Conservation (phyloP, 2,329 filamentous ascomycete species). For the Cladosporium phlei region DNA sequence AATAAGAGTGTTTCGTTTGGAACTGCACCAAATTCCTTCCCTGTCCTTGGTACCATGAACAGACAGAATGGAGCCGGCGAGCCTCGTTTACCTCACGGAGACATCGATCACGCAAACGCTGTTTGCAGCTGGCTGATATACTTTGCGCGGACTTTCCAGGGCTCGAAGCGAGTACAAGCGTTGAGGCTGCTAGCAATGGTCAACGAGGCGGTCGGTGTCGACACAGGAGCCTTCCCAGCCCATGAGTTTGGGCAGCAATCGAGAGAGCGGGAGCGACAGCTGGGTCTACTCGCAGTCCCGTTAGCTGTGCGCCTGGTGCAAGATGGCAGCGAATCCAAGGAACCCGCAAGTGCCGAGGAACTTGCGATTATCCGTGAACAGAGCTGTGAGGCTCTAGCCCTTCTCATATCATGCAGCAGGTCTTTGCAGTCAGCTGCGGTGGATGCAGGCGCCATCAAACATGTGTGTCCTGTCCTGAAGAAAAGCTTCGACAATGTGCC, state of each 20-base stretch:
- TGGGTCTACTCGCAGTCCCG: constrained; percentile 44
- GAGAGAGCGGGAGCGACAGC: constrained; percentile 37
- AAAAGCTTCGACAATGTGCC: constrained; percentile 59
- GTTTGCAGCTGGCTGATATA: constrained; percentile 46
- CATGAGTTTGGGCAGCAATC: constrained; percentile 30
- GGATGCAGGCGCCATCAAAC: constrained; percentile 61
- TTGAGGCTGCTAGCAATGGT: constrained; percentile 37
- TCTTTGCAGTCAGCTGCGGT: constrained; percentile 76
- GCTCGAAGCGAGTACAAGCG: constrained; percentile 38
- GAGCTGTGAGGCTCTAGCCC: constrained; percentile 70
- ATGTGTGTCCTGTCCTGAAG: constrained; percentile 60
- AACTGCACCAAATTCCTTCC: constrained; percentile 38
- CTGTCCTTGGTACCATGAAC: constrained; percentile 35
- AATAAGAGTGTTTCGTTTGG: constrained; percentile 29
- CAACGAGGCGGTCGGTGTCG: constrained; percentile 30
- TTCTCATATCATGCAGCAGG: constrained; percentile 72
- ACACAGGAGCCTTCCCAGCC: constrained; percentile 19
- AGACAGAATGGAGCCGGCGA: constrained; percentile 1
- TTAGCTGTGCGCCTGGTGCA: constrained; percentile 47
- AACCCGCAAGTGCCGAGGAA: constrained; percentile 33
- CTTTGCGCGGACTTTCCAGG: constrained; percentile 39
- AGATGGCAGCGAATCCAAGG: constrained; percentile 33
- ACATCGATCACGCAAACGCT: constrained; percentile 43
- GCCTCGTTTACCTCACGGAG: constrained; percentile 14
- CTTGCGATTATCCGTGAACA: constrained; percentile 55